Evolutionary conservation across 208 protist genomes (phyloP).

Genomic region (Leishmania arabica): DNA sequence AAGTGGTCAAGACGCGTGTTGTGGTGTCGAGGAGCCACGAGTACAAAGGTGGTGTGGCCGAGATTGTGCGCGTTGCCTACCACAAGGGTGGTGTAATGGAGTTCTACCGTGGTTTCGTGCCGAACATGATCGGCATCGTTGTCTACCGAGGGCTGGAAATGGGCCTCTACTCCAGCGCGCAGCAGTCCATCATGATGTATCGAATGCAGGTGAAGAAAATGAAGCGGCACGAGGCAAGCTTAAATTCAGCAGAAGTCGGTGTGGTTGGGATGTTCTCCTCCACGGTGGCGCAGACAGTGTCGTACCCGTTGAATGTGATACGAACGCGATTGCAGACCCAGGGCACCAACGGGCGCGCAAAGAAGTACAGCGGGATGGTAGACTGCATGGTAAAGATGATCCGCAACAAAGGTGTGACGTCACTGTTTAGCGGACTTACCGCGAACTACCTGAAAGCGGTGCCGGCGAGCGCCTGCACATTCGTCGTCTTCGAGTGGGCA

Average conservation of each 20-base stretch:
- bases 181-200: constrained; percentile 88
- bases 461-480: constrained; percentile 83
- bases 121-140: constrained; percentile 90
- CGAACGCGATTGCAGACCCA: constrained; percentile 91
- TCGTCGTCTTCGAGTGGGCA: constrained; percentile 86
- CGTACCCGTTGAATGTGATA: constrained; percentile 92
- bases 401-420: constrained; percentile 67
- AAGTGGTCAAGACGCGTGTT: constrained; percentile 93
- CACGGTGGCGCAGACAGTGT: constrained; percentile 83
- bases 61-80: constrained; percentile 68
- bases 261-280: constrained; percentile 80
- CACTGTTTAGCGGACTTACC: constrained; percentile 88
- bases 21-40: constrained; percentile 73
- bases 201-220: constrained; percentile 65
- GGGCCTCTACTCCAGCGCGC: constrained; percentile 85
- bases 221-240: constrained; percentile 64
- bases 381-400: constrained; percentile 90
- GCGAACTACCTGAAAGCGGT: constrained; percentile 91
- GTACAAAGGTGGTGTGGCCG: constrained; percentile 65
- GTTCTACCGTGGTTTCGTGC: constrained; percentile 83
- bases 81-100: constrained; percentile 64
- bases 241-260: constrained; percentile 73
- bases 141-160: constrained; percentile 90
- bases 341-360: constrained; percentile 76
- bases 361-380: constrained; percentile 82